phyloP scores from a whole-genome alignment of 805 yeast genomes.

The Myxozyma geophila region DNA sequence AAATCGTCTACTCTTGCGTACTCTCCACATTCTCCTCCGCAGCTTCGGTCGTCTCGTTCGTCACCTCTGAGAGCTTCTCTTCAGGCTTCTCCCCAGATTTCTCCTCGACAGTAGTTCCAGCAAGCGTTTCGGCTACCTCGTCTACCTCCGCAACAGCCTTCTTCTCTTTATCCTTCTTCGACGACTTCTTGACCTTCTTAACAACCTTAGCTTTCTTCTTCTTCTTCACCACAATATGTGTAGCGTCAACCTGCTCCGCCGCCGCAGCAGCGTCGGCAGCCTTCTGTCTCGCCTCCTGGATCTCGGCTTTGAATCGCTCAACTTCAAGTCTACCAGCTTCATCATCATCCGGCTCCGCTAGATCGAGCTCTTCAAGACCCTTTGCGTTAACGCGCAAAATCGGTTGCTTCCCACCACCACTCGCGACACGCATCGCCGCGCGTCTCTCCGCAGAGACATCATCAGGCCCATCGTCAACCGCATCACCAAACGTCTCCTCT shows the following conservation, averaged over 20 bases:
- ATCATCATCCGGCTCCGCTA: slow-evolving; percentile 28
- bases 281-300: slow-evolving; percentile 24
- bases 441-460: slow-evolving; percentile 10
- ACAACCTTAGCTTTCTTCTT: slow-evolving; percentile 33
- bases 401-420: slow-evolving; percentile 2
- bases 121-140: background rate
- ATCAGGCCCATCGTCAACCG: slow-evolving; percentile 10
- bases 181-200: slow-evolving; percentile 29
- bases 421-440: background rate
- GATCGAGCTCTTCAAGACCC: slow-evolving; percentile 33
- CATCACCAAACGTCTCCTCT: slow-evolving; percentile 36
- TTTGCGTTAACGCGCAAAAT: slow-evolving; percentile 32
- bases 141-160: background rate
- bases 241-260: slow-evolving; percentile 22
- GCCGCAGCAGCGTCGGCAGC: slow-evolving; percentile 32
- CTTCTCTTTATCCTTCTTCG: slow-evolving; percentile 19
- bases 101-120: background rate
- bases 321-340: slow-evolving; percentile 32
- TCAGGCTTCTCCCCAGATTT: background rate
- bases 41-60: background rate
- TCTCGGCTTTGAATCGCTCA: slow-evolving; percentile 32
- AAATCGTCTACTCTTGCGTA: background rate
- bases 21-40: background rate
- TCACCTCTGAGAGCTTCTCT: background rate
- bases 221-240: slow-evolving; percentile 32